Evolutionary conservation across 306 rosid species (phyloP), one percentile per base, ranked within the genome.

Genomic region (Morella rubra): DNA sequence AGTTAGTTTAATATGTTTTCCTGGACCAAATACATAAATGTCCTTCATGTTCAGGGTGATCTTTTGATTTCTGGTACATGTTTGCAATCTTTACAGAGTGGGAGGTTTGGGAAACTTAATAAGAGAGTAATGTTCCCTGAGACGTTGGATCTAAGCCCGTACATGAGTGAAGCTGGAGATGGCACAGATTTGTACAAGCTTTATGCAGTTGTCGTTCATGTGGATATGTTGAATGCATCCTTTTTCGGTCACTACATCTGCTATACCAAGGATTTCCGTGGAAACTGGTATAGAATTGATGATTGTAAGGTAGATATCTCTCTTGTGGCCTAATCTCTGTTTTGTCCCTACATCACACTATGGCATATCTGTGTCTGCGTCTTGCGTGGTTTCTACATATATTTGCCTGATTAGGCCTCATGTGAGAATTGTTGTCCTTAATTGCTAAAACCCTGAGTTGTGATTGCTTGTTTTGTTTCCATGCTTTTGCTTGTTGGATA

Each of bases 171-270:
- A 77, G 85, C 54, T 20, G 93, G 96, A 78, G 93, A 89, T 81
- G 85, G 88, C 80, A 73, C 86, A 9, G 91, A 96, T 77, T 69
- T 86, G 16, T 96, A 92, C 82, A 89, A 84, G 84, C 91, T 96
- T 53, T 96, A 96, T 69, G 99, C 91, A 2, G 98, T 92, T 74
- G 97, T 96, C 4, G 99, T 96, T 49, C 99, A 96, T 84, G 80
- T 96, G 32, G 99, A 96, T 79, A 89, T 92, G 99, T 84, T 96
- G 62, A 96, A 96, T 88, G 98, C 99, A 65, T 96, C 99, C 51
- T 92, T 27, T 84, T 96, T 91, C n/a, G 99, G 99, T 73, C 99
- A 96, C 61, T 96, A 96, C 81, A 86, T 92, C 80, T 92, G 99
- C 89, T 96, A 89, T 82, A 84, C 87, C 79, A 92, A 91, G 90